Base-by-base conservation (phyloP, 345 rosid species). In the Salix exigua region DNA sequence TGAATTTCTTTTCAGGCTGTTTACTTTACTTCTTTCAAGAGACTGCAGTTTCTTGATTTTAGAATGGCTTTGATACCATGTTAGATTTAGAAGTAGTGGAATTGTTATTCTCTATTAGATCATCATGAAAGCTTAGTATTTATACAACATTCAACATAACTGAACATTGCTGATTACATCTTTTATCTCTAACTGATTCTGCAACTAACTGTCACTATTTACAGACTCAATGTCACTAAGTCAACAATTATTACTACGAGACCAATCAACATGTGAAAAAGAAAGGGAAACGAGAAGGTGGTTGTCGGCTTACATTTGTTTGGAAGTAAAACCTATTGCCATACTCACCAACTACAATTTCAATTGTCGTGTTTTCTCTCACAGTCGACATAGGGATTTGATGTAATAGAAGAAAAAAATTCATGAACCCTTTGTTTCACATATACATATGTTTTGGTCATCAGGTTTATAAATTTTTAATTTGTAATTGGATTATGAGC, bases 291-390 rank as follows among this genome's bases (percentile, higher is more conserved):
- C 21, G 33, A 71, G 44, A 71, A 51, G 74, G 4, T 16, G 74
- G 63, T 18, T 71, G 61, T 28, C 44, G 63, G 68, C 30, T 61
- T 60, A 16, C 25, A 50, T 26, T 16, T 58, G 67, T 60, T 26
- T 66, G 58, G 69, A 75, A 81, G 70, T 77, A 80, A 82, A 82
- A 11, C 77, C 31, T 14, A 13, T 74, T 51, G 58, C 55, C 65
- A n/a, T 4, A 62, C 58, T 42, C 40, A 62, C 53, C 53, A 62
- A 62, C 68, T 62, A n/a, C 42, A n/a, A 18, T 31, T n/a, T 33
- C 40, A 18, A 28, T 28, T 71, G 62, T 37, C 30, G 42, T 11
- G 76, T 62, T 17, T 18, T 30, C 64, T 17, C 42, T 62, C 68
- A 44, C 12, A 61, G 51, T 16, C 21, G 18, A 58, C 62, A 58